A percentile compares a stretch with the other conserved stretches of the same genome.
These are phyloP conservation scores for Chlamydomonas reinhardtii DNA, from an alignment of 163 green algal genomes.

Conservation along the genomic window DNA sequence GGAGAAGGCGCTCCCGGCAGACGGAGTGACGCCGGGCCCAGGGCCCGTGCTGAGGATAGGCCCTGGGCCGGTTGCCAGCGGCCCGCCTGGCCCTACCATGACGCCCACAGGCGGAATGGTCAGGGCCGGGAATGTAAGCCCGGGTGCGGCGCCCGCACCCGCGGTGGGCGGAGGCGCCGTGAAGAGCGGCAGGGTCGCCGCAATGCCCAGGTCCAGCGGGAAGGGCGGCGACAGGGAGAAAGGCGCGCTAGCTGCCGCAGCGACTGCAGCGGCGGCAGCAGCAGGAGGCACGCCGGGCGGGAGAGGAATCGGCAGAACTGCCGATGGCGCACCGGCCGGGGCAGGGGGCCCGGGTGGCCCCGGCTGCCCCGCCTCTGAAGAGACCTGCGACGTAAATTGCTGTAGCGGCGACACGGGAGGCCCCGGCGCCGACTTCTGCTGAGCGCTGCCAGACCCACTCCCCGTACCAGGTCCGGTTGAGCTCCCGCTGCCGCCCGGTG, in stretches of 20 bases:
- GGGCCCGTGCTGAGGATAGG: background rate
- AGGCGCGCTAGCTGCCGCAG: background rate
- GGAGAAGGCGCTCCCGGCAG: constrained; percentile 31
- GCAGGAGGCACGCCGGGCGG: background rate
- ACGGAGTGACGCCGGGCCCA: background rate
- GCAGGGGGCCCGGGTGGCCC: too few species aligned
- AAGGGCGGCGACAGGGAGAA: constrained; percentile 33
- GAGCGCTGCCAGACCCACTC: too few species aligned
- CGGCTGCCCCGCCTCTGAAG: too few species aligned
- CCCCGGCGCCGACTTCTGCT: too few species aligned
- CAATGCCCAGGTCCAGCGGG: constrained; percentile 45
- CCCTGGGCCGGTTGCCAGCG: too few species aligned
- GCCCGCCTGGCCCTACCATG: too few species aligned
- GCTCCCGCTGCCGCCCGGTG: background rate
- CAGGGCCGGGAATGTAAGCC: background rate
- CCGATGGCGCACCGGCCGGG: too few species aligned
- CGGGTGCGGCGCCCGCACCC: too few species aligned
- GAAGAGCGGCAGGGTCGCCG: constrained; percentile 35
- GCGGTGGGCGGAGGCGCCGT: background rate
- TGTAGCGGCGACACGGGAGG: too few species aligned
- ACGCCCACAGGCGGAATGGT: background rate
- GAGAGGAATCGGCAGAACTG: background rate
- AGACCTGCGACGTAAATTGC: too few species aligned
- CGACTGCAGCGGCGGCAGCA: background rate
- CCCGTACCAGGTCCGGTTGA: background rate